phyloP scores from a whole-genome alignment of 1,284 basidiomycete species.

The Apiotrichum akiyoshidainum region DNA sequence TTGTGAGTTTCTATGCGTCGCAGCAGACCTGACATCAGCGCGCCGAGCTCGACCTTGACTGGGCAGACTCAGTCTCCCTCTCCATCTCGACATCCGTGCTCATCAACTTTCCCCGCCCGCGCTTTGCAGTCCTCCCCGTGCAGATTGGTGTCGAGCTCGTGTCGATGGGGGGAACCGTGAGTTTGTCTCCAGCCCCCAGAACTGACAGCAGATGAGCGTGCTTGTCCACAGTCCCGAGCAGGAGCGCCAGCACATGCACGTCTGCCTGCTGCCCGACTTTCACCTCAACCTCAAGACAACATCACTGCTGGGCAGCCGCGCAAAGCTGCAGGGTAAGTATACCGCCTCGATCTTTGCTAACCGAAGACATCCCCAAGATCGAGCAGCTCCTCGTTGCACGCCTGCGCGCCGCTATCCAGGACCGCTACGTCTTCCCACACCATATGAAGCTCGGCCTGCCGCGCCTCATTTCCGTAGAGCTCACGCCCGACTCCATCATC shows the following conservation, averaged over 20 bases:
- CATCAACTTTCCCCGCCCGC: slow-evolving; percentile 57
- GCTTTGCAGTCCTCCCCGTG: slow-evolving; percentile 59
- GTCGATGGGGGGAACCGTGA: slow-evolving; percentile 56
- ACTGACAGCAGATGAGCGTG: slow-evolving; percentile 37
- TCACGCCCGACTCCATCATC: slow-evolving; percentile 6
- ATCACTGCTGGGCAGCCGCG: slow-evolving; percentile 56
- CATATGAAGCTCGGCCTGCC: slow-evolving; percentile 53
- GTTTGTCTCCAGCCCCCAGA: slow-evolving; percentile 16
- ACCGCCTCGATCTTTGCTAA: background rate
- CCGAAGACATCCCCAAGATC: slow-evolving; percentile 58
- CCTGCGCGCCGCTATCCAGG: slow-evolving; percentile 54
- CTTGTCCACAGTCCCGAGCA: slow-evolving; percentile 41
- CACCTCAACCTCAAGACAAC: slow-evolving; percentile 56
- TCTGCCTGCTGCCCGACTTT: slow-evolving; percentile 59
- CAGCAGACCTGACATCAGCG: slow-evolving; percentile 46
- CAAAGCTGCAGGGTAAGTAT: slow-evolving; percentile 55
- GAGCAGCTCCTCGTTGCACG: slow-evolving; percentile 58
- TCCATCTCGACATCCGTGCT: slow-evolving; percentile 57
- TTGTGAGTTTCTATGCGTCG: slow-evolving; percentile 42
- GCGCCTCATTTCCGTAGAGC: slow-evolving; percentile 33
- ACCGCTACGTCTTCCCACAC: slow-evolving; percentile 55
- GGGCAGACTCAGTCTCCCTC: slow-evolving; percentile 55
- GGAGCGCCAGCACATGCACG: slow-evolving; percentile 51
- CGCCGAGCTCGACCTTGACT: slow-evolving; percentile 59
- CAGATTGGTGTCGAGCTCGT: slow-evolving; percentile 56